phyloP scores from a whole-genome alignment of 2,329 filamentous ascomycete species.

The Claviceps maximensis region DNA sequence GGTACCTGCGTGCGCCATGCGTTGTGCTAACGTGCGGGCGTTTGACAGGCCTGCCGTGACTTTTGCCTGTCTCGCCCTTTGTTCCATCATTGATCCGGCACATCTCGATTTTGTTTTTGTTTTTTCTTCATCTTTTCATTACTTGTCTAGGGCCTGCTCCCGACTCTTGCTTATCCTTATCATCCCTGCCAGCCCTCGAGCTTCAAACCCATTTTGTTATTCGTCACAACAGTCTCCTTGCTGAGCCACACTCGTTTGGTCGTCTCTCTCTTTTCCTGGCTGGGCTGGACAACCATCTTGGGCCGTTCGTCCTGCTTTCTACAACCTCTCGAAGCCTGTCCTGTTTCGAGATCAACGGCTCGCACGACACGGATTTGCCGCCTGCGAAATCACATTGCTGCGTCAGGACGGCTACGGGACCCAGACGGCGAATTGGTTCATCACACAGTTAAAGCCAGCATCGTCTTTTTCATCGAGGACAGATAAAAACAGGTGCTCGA shows the following conservation, averaged over 20 bases:
- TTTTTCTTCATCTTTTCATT: not conserved
- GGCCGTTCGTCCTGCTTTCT: not conserved
- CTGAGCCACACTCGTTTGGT: not conserved
- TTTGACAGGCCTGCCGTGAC: not conserved
- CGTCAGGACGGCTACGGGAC: not conserved
- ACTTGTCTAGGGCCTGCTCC: not conserved
- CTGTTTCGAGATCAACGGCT: not conserved
- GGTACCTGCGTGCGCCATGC: constrained; percentile 4
- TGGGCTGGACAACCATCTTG: not conserved
- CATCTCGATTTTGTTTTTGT: not conserved
- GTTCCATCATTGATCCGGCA: not conserved
- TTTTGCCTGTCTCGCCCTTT: not conserved
- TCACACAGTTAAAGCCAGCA: not conserved
- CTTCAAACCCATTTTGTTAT: not conserved
- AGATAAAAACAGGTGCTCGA: not conserved
- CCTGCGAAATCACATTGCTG: constrained; percentile 1
- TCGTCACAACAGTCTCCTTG: not conserved
- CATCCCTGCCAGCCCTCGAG: not conserved
- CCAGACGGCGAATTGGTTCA: not conserved
- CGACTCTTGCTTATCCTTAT: not conserved
- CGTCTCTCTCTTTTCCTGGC: not conserved
- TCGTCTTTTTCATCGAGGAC: not conserved
- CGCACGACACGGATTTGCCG: not conserved
- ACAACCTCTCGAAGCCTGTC: not conserved
- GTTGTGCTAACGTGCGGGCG: not conserved